Conservation (phyloP, 768 basidiomycete species). For the Naganishia antarctica region DNA sequence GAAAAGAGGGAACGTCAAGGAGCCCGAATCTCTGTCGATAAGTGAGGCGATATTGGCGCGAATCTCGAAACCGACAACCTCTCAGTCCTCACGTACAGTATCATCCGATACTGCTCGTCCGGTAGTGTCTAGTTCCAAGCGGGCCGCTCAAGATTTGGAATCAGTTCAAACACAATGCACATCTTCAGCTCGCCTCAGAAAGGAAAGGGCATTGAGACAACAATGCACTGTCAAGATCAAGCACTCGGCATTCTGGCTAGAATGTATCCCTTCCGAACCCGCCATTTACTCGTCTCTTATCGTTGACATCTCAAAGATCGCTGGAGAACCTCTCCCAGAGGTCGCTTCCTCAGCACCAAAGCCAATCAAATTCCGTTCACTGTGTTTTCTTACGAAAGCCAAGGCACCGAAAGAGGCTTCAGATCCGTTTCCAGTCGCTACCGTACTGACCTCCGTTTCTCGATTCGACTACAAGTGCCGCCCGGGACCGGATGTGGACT, state of each 20-base stretch:
- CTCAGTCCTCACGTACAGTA: too few relatives aligned
- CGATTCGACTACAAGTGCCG: background rate
- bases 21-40: background rate
- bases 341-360: background rate
- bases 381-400: constrained; percentile 6
- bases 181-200: too few relatives aligned
- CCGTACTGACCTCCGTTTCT: background rate
- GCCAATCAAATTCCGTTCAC: constrained; percentile 1
- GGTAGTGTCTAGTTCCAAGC: too few relatives aligned
- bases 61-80: background rate
- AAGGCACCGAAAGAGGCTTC: background rate
- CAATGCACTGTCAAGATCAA: background rate
- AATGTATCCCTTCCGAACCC: background rate
- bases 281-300: constrained; percentile 2
- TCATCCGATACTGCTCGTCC: too few relatives aligned
- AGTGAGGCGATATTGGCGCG: background rate
- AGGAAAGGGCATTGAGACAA: too few relatives aligned
- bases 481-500: constrained; percentile 2
- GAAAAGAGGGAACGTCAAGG: background rate
- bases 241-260: constrained; percentile 3
- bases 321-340: background rate
- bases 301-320: background rate
- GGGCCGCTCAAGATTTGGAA: too few relatives aligned
- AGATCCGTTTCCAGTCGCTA: background rate
- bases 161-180: too few relatives aligned